These are phyloP conservation scores for Penicillium oxalicum DNA, from an alignment of 2,329 filamentous ascomycete species.

Conservation along the genomic window DNA sequence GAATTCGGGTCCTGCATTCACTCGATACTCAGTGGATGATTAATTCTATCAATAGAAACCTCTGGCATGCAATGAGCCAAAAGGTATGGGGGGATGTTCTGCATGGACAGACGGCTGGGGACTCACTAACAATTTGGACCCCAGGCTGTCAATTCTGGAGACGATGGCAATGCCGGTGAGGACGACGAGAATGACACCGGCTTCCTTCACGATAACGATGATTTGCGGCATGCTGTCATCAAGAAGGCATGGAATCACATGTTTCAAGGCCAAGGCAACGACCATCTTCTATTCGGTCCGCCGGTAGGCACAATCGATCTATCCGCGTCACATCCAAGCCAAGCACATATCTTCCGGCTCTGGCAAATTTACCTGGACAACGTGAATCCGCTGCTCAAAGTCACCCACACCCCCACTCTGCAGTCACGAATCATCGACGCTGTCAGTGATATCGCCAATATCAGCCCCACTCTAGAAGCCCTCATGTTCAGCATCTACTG, in stretches of 20 bases:
- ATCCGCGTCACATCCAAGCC: slow-evolving; percentile 15
- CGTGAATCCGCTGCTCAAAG: slow-evolving; percentile 62
- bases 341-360: slow-evolving; percentile 27
- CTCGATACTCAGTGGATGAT: neutral
- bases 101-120: no score
- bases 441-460: slow-evolving; percentile 49
- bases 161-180: no score
- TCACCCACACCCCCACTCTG: slow-evolving; percentile 61
- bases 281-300: slow-evolving; percentile 13
- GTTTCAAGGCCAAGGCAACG: slow-evolving; percentile 5
- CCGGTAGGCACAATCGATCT: slow-evolving; percentile 7
- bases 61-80: slow-evolving; percentile 45
- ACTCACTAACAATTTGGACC: no score
- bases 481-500: slow-evolving; percentile 66
- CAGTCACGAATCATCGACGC: slow-evolving; percentile 61
- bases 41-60: slow-evolving; percentile 31
- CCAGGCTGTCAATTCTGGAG: no score
- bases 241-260: slow-evolving; percentile 12
- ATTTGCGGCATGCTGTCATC: slow-evolving; percentile 2
- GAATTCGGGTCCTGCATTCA: neutral
- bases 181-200: no score
- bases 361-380: slow-evolving; percentile 68
- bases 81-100: slow-evolving; percentile 27
- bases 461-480: slow-evolving; percentile 55
- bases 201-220: neutral